Percentiles rank a stretch among this genome's conserved stretches.
Evolutionary conservation across 176 grass and related monocot species (phyloP).

Genomic region (Bothriochloa decipiens): DNA sequence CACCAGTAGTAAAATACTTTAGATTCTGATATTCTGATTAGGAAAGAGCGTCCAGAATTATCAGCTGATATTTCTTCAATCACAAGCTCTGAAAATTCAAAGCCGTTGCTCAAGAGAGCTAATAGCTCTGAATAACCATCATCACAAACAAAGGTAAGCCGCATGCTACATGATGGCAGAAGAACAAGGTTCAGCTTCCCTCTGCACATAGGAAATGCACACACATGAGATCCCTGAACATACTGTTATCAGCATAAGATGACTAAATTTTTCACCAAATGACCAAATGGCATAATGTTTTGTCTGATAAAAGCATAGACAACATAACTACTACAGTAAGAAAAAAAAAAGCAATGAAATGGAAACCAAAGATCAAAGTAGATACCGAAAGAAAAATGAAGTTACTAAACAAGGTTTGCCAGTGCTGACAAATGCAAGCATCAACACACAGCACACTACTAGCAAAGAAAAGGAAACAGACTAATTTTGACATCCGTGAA

Average conservation of each 20-base stretch:
- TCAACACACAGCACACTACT: neutral
- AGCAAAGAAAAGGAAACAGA: neutral
- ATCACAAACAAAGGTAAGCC: constrained; percentile 72
- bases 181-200: constrained; percentile 76
- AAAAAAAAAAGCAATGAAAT: constrained; percentile 2
- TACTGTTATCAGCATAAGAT: constrained; percentile 3
- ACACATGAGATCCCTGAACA: constrained; percentile 37
- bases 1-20: constrained; percentile 90
- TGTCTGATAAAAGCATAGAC: neutral
- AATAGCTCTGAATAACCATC: constrained; percentile 69
- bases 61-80: constrained; percentile 89
- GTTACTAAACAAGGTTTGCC: neutral
- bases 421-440: neutral
- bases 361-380: neutral
- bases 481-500: constrained; percentile 7
- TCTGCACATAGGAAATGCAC: constrained; percentile 53
- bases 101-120: constrained; percentile 51
- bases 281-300: constrained; percentile 9
- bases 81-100: constrained; percentile 46
- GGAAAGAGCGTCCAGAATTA: constrained; percentile 77
- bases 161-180: constrained; percentile 71
- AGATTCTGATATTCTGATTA: constrained; percentile 62
- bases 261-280: neutral
- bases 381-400: neutral
- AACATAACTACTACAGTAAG: neutral